Percentiles rank a stretch among this genome's conserved stretches.
These are phyloP conservation scores for Candida stauntonica DNA, from an alignment of 805 yeast genomes.

Conservation along the genomic window DNA sequence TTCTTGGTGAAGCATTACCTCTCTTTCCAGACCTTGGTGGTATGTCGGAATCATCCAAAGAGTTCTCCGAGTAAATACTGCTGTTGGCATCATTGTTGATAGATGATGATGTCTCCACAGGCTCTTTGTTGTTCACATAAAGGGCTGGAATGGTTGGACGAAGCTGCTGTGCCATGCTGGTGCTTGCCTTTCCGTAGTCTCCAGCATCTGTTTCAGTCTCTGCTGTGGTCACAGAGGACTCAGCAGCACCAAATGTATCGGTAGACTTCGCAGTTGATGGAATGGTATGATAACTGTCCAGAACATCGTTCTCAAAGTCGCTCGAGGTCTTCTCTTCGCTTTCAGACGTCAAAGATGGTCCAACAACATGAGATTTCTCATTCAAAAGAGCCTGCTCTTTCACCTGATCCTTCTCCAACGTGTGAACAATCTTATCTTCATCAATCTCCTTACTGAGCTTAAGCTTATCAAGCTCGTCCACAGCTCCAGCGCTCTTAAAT, in stretches of 20 bases:
- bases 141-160: slow-evolving; percentile 36
- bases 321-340: slow-evolving; percentile 2
- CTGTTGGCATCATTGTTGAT: slow-evolving; percentile 5
- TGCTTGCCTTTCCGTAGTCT: slow-evolving; percentile 5
- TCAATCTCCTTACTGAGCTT: slow-evolving; percentile 13
- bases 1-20: slow-evolving; percentile 35
- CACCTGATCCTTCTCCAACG: slow-evolving; percentile 1
- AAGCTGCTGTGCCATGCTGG: slow-evolving; percentile 42
- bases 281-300: slow-evolving; percentile 17
- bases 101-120: slow-evolving; percentile 2
- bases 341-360: slow-evolving; percentile 1
- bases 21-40: slow-evolving; percentile 35
- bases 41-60: slow-evolving; percentile 16
- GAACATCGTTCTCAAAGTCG: slow-evolving; percentile 13
- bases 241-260: slow-evolving; percentile 12
- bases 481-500: slow-evolving; percentile 12
- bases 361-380: background rate
- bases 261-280: slow-evolving; percentile 27
- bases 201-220: no score
- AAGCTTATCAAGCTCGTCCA: slow-evolving; percentile 7
- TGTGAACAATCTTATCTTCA: slow-evolving; percentile 2
- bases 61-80: slow-evolving; percentile 14
- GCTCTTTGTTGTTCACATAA: slow-evolving; percentile 10
- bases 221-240: slow-evolving; percentile 13
- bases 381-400: slow-evolving; percentile 4